Conservation (phyloP, 1,284 basidiomycete species). For the Ceratobasidium sp. region DNA sequence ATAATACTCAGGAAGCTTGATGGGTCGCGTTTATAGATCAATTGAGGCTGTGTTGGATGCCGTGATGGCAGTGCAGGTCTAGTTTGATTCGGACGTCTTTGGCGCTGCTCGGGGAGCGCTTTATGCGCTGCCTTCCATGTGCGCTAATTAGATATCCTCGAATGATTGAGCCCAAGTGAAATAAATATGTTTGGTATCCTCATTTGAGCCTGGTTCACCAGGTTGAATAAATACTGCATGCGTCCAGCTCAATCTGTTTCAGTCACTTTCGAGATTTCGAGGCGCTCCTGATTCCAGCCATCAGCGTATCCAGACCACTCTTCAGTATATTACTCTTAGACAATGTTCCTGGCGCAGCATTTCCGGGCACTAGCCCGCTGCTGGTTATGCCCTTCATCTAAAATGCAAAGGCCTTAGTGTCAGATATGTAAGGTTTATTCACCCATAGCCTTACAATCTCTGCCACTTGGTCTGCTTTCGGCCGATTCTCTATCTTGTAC, state of each 20-base stretch:
- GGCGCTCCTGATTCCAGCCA: no score
- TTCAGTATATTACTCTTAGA: no score
- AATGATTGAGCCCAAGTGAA: background rate
- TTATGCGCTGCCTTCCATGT: no score
- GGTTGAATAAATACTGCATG: no score
- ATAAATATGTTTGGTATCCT: no score
- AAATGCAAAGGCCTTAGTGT: background rate
- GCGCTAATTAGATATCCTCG: background rate
- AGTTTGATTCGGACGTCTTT: no score
- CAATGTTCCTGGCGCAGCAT: background rate
- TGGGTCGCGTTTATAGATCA: background rate
- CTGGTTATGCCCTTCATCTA: background rate
- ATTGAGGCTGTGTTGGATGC: slow-evolving; percentile 18
- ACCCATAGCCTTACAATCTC: background rate
- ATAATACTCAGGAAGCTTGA: background rate
- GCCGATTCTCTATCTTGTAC: background rate
- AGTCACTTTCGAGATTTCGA: no score
- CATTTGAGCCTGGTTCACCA: no score
- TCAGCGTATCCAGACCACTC: no score
- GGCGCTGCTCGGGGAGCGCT: no score
- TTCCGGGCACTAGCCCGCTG: background rate
- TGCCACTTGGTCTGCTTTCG: background rate
- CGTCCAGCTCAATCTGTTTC: no score
- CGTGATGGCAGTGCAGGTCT: background rate
- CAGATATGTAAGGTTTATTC: background rate